phyloP scores from a whole-genome alignment of 108 stramenopile genomes.

The Conticribra guillardii region DNA sequence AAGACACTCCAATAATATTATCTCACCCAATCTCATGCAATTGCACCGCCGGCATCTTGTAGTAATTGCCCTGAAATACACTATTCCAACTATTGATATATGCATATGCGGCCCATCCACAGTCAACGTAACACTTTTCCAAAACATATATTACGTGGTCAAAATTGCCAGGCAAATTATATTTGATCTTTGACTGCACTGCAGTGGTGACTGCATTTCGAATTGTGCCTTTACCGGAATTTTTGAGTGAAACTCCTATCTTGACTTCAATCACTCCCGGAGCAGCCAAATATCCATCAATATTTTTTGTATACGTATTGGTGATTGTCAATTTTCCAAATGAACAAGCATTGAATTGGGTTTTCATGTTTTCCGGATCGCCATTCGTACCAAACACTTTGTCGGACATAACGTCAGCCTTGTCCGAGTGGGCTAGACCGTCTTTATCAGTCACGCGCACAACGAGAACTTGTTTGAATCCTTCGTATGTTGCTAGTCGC shows the following conservation, averaged over 20 bases:
- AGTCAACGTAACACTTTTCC: constrained; percentile 28
- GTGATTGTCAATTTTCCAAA: constrained; percentile 18
- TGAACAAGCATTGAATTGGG: constrained; percentile 20
- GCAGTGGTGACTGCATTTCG: constrained; percentile 17
- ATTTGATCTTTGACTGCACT: constrained; percentile 13
- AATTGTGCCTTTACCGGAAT: neutral
- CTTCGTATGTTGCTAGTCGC: constrained; percentile 6
- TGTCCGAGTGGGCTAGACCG: neutral
- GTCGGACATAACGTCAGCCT: neutral
- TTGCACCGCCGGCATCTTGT: constrained; percentile 11
- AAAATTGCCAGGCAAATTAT: constrained; percentile 13
- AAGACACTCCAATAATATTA: neutral
- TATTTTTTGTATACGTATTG: constrained; percentile 1
- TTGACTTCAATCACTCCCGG: constrained; percentile 17
- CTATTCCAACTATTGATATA: constrained; percentile 20
- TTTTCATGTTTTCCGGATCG: constrained; percentile 10
- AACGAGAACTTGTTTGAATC: constrained; percentile 6
- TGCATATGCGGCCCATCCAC: constrained; percentile 38
- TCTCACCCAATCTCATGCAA: constrained; percentile 38
- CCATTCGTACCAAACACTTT: constrained; percentile 25
- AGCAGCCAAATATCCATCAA: neutral
- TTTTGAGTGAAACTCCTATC: neutral
- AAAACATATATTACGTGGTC: constrained; percentile 26
- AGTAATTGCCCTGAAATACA: constrained; percentile 29
- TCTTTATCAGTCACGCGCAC: neutral